Base-by-base conservation (phyloP, 176 grass and related monocot species). In the Triticum timopheevii region DNA sequence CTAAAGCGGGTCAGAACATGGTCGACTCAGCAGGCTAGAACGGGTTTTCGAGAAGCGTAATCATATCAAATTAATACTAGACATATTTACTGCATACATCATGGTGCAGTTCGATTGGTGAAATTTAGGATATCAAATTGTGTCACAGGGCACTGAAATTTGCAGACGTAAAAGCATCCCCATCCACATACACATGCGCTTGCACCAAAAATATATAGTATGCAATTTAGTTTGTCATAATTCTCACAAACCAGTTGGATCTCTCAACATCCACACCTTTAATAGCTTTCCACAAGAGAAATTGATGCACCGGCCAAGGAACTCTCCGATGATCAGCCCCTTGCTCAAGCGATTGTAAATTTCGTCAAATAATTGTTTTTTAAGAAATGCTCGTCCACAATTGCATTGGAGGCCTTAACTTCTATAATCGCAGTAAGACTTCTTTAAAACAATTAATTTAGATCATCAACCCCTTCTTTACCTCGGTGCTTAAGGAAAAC, bases 61-160 rank as follows among this genome's bases (percentile, higher is more conserved):
- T 68, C 40, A 34, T 40, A 22, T 49, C 63, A 81, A 19, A 30
- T 33, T 81, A 81, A 19, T 68, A 49, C 40, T 67, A 4, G 27
- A 49, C 27, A n/a, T 28, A 81, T 81, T 49, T 50, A 67, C 31
- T 25, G 52, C 31, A 62, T 24, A 63, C 63, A 67, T 27, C 63
- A 50, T 31, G 39, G 38, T 40, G 62, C 16, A 65, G 16, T 65
- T 47, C 10, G 9, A 65, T 27, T 25, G 61, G 38, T 67, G 17
- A 67, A 49, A 69, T 82, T 82, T 52, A 30, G 17, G 42, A 24
- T 16, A 24, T n/a, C 30, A 25, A 82, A 24, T 24, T 70, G 22
- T 82, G 49, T 36, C 44, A 69, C 33, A 47, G 19, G 80, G 65
- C 65, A 82, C 65, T 69, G 24, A 34, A 82, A 80, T 23, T 69